phyloP scores from a whole-genome alignment of 306 rosid species.

The Hippophae tibetana region DNA sequence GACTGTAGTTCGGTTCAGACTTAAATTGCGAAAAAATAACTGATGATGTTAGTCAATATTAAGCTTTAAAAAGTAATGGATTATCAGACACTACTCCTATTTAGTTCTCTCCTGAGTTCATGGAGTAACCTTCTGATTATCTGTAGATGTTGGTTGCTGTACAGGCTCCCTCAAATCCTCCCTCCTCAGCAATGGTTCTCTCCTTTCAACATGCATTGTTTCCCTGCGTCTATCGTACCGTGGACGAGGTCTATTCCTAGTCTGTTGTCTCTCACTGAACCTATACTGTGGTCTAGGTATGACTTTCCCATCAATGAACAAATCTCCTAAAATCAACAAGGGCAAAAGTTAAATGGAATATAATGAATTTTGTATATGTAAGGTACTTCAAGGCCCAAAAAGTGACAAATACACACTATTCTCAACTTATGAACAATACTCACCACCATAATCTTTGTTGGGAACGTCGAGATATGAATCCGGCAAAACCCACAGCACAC shows the following conservation, averaged over 20 bases:
- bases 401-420: not conserved
- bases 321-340: conserved; percentile 48
- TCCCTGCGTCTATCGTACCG: conserved; percentile 62
- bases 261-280: conserved; percentile 43
- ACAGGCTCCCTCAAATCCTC: conserved; percentile 32
- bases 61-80: not conserved
- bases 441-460: conserved; percentile 93
- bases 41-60: too few species aligned
- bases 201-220: conserved; percentile 58
- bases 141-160: conserved; percentile 28
- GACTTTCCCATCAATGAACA: conserved; percentile 76
- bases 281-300: conserved; percentile 83
- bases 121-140: conserved; percentile 19
- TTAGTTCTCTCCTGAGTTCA: conserved; percentile 11
- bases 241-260: conserved; percentile 66
- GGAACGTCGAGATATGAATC: conserved; percentile 90
- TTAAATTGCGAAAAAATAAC: too few species aligned
- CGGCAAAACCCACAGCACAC: conserved; percentile 90
- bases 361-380: not conserved
- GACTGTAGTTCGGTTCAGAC: too few species aligned
- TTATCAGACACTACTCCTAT: conserved; percentile 15
- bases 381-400: conserved; percentile 1
- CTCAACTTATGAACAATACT: conserved; percentile 13
- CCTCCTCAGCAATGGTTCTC: conserved; percentile 36
- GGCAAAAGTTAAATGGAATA: not conserved